Conservation (phyloP, 2,329 filamentous ascomycete genomes). For the Pezicula rhizophila region DNA sequence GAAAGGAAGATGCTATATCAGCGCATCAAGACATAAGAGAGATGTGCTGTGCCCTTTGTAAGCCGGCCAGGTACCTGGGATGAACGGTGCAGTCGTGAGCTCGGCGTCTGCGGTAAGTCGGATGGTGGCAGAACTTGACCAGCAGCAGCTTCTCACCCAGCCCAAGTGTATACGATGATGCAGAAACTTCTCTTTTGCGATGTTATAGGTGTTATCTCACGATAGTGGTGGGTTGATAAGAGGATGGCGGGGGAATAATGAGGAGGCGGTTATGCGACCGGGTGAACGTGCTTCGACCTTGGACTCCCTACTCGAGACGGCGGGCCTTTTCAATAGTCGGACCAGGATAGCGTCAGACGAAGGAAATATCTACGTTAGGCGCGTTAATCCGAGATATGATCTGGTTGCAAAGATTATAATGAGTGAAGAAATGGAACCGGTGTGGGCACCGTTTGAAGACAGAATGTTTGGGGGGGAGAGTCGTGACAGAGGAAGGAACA, state of each 20-base stretch:
- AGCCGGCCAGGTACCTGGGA: constrained; percentile 12
- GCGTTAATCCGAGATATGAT: too few species aligned
- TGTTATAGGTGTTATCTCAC: constrained; percentile 6
- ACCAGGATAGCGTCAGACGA: background rate
- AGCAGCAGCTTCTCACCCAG: constrained; percentile 8
- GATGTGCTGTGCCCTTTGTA: constrained; percentile 4
- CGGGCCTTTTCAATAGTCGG: background rate
- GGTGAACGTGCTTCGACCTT: constrained; percentile 5
- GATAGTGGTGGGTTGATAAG: constrained; percentile 18
- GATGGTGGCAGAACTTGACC: constrained; percentile 11
- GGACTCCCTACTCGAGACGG: background rate
- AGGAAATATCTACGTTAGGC: too few species aligned
- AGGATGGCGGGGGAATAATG: constrained; percentile 14
- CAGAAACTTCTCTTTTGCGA: constrained; percentile 1
- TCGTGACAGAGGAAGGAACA: too few species aligned
- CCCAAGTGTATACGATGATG: background rate
- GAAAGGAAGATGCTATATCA: constrained; percentile 15
- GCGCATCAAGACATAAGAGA: constrained; percentile 21
- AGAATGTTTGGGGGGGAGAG: too few species aligned
- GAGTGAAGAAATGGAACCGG: too few species aligned
- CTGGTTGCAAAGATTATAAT: too few species aligned
- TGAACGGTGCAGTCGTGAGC: constrained; percentile 12
- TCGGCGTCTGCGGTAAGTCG: constrained; percentile 2
- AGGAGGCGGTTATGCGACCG: constrained; percentile 18
- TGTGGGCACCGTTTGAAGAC: too few species aligned